Conservation (phyloP, 1,139 yeast genomes). For the Blastobotrys ciferrii region DNA sequence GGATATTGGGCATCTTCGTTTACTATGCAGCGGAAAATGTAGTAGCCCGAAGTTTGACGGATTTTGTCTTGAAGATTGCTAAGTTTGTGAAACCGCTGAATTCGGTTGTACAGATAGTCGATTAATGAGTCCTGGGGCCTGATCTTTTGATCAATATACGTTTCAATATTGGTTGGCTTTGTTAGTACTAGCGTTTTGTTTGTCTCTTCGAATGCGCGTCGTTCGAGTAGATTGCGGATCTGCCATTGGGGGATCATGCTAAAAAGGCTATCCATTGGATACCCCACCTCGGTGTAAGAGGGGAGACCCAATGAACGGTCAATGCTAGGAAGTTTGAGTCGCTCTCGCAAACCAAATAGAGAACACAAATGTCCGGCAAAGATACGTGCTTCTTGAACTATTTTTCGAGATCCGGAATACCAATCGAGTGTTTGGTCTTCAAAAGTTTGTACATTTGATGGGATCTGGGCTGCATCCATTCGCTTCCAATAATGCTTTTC, state of each 20-base stretch:
- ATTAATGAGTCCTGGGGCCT: not conserved
- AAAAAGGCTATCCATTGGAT: not conserved
- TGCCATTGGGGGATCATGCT: not conserved
- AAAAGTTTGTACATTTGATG: not conserved
- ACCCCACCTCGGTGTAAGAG: not conserved
- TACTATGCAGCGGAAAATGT: slow-evolving; percentile 30
- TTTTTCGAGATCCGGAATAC: not conserved
- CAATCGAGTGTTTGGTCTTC: not conserved
- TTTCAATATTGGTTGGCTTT: not conserved
- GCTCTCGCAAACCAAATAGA: not conserved
- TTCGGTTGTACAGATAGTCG: not conserved
- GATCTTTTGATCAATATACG: not conserved
- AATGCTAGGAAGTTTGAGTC: not conserved
- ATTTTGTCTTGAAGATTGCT: not conserved
- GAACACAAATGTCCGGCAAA: not conserved
- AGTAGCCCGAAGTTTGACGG: slow-evolving; percentile 15
- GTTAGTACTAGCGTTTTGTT: not conserved
- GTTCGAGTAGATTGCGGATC: not conserved
- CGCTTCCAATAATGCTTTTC: not conserved
- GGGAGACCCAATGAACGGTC: not conserved
- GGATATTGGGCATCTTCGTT: slow-evolving; percentile 26
- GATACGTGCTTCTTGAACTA: not conserved
- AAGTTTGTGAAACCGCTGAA: not conserved
- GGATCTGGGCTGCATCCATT: not conserved
- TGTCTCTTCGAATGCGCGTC: not conserved